Evolutionary conservation across 768 basidiomycete genomes (phyloP), one percentile per base, ranked within the genome.

Genomic region (Saitozyma podzolica): DNA sequence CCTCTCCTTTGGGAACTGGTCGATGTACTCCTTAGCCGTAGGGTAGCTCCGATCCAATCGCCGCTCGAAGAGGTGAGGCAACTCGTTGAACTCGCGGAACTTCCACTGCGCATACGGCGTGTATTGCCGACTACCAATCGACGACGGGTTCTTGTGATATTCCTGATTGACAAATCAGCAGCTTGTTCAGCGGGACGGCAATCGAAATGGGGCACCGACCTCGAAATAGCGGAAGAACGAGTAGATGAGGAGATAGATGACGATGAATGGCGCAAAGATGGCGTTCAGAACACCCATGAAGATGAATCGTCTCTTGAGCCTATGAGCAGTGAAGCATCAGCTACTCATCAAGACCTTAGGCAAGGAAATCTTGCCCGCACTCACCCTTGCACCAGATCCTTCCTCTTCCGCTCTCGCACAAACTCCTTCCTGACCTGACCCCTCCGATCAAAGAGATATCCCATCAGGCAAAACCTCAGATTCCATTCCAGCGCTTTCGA

Each of bases 141-240:
- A 88, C 0, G 96, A 97, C 1, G 95, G 96, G 74, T 98, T 92
- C 80, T 95, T 95, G 85, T 92, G 95, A 74, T 97, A 98, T 84
- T 99, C 94, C 96, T 99, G 40, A 0, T 53, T 39, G 19, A 61
- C 17, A 64, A 56, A 53, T 50, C 54, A 13, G 11, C 45, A 14
- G 4, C 29, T 9, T 39, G 8, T 9, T 29, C 49, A 8, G 42
- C 45, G 20, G n/a, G 9, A 19, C 40, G 45, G 19, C 9, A 3
- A 5, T 14, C 9, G 19, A 20, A 58, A 19, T 39, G 53, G 14
- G 14, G 45, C 58, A 78, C 86, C 56, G 53, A 92, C 96, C 84
- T 99, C 96, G 65, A 99, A 99, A 78, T 99, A 99, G 4, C 95
- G 90, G 84, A 99, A 99, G 84, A 99, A 99, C 0, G 93, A 98